phyloP scores from a whole-genome alignment of 371 early-diverging fungal genomes.

The Blakeslea trispora region DNA sequence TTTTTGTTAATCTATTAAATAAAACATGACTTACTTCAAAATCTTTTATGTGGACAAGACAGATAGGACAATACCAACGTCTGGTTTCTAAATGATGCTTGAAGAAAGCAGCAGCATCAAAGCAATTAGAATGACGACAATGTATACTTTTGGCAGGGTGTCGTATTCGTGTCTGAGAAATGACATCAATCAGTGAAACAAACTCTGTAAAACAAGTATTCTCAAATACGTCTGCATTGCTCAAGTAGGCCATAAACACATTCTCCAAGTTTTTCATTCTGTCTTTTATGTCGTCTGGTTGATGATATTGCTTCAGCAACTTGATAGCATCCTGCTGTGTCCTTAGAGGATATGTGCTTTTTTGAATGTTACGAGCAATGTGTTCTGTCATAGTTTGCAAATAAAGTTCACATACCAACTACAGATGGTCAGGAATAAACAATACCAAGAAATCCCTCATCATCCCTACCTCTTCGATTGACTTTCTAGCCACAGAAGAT shows the following conservation, averaged over 20 bases:
- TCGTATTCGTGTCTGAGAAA: constrained; percentile 9
- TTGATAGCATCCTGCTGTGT: constrained; percentile 18
- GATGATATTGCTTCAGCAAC: constrained; percentile 17
- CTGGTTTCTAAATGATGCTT: constrained; percentile 16
- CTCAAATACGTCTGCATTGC: constrained; percentile 9
- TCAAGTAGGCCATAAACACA: constrained; percentile 14
- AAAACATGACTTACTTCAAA: constrained; percentile 14
- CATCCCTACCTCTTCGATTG: constrained; percentile 17
- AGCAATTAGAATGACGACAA: constrained; percentile 22
- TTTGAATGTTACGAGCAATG: constrained; percentile 19
- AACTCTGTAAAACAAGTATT: not conserved
- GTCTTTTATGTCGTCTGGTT: constrained; percentile 1
- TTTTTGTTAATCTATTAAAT: too few species aligned
- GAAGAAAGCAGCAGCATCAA: constrained; percentile 24
- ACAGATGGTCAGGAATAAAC: not conserved
- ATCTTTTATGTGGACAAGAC: constrained; percentile 27
- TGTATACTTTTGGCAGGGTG: constrained; percentile 22
- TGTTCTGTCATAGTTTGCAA: constrained; percentile 23
- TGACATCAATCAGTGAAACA: constrained; percentile 12
- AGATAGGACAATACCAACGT: constrained; percentile 29
- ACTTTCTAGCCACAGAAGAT: constrained; percentile 19
- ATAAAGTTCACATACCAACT: constrained; percentile 26
- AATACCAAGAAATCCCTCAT: not conserved
- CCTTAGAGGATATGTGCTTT: constrained; percentile 13
- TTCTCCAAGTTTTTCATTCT: constrained; percentile 11